These are phyloP conservation scores for Berberis vulgaris DNA, from an alignment of 164 flowering plant species.

Conservation along the genomic window DNA sequence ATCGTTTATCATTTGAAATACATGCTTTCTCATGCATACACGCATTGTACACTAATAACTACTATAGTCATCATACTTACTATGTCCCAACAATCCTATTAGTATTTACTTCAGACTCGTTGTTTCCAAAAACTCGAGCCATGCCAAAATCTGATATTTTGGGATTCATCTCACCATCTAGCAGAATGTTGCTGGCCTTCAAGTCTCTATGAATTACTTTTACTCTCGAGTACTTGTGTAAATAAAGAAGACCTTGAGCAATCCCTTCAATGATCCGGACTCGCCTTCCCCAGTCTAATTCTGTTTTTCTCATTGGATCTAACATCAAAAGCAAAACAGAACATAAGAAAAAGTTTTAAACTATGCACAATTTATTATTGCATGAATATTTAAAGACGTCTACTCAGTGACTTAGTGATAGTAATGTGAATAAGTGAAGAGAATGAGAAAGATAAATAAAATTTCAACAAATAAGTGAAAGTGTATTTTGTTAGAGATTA, in stretches of 20 bases:
- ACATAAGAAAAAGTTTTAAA: too few relatives aligned
- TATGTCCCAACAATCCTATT: constrained; percentile 6
- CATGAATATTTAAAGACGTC: too few relatives aligned
- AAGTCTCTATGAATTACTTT: constrained; percentile 10
- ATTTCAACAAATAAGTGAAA: too few relatives aligned
- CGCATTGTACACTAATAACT: not conserved
- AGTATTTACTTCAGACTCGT: constrained; percentile 4
- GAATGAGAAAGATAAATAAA: too few relatives aligned
- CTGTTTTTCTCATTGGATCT: constrained; percentile 3
- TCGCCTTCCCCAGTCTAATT: constrained; percentile 1
- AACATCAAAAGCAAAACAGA: not conserved
- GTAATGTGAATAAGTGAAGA: too few relatives aligned
- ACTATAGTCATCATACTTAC: not conserved
- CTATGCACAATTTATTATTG: too few relatives aligned
- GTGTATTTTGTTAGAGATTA: too few relatives aligned
- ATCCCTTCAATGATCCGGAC: constrained; percentile 7
- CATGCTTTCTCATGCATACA: not conserved
- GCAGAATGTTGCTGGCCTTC: constrained; percentile 8
- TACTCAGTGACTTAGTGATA: too few relatives aligned
- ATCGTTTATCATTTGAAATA: not conserved
- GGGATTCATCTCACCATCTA: constrained; percentile 9
- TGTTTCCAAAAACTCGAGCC: constrained; percentile 3
- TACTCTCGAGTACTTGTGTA: constrained; percentile 8
- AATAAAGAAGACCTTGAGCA: constrained; percentile 10
- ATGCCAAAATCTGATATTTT: constrained; percentile 8